Evolutionary conservation across 75 land plant species (phyloP).

Genomic region (Pinus tabuliformis): DNA sequence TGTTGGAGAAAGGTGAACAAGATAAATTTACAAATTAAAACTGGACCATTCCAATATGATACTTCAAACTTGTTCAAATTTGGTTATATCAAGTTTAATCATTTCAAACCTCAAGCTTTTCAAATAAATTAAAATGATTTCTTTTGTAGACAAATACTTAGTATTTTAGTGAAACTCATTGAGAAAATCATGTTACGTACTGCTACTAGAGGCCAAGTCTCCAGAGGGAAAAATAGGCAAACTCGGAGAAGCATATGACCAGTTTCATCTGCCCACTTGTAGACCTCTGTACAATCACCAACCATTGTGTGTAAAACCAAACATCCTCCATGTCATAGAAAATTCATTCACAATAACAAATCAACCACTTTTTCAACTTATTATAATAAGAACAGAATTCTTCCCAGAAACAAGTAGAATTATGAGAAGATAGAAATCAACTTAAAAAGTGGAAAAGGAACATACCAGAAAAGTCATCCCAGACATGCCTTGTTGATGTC

Average conservation of each 20-base stretch:
- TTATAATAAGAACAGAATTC: not conserved
- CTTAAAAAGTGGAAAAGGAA: not conserved
- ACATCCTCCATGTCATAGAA: not conserved
- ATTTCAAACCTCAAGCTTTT: not conserved
- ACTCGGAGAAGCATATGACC: slow-evolving; percentile 69
- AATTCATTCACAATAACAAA: not conserved
- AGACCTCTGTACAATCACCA: slow-evolving; percentile 66
- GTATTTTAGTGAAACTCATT: not conserved
- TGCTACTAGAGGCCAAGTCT: slow-evolving; percentile 74
- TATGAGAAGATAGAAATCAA: not conserved
- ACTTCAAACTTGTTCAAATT: not conserved
- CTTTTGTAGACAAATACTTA: not conserved
- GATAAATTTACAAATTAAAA: not conserved
- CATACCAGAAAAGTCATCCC: slow-evolving; percentile 84
- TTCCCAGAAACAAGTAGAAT: not conserved
- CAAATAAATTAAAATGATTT: not conserved
- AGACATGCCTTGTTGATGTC: slow-evolving; percentile 44
- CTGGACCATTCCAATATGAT: not conserved
- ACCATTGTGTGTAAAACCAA: slow-evolving; percentile 1
- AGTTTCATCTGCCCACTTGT: slow-evolving; percentile 72
- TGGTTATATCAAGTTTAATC: not conserved
- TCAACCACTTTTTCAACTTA: not conserved
- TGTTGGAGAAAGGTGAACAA: not conserved
- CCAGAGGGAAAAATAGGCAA: slow-evolving; percentile 79
- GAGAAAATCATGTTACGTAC: slow-evolving; percentile 38